Conservation (phyloP, 2,329 filamentous ascomycete species). For the Neurospora sp. region DNA sequence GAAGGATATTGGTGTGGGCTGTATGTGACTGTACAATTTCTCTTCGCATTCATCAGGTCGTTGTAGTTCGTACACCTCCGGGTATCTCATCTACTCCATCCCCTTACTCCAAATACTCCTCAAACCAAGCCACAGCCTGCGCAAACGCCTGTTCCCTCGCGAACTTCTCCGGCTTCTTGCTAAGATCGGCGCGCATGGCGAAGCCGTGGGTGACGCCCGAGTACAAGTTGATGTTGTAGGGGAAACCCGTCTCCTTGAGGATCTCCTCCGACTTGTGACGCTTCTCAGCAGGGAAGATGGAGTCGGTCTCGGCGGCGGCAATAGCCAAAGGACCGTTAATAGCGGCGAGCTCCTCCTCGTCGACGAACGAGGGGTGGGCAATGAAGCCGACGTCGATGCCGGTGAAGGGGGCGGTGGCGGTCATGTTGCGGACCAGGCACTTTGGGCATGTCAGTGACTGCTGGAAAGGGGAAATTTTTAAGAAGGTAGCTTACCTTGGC, state of each 20-base stretch:
- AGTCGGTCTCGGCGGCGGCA: conserved; percentile 53
- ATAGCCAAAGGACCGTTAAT: conserved; percentile 63
- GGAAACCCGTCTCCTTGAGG: conserved; percentile 43
- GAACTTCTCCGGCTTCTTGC: conserved; percentile 48
- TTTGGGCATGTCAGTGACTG: conserved; percentile 19
- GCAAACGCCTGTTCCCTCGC: conserved; percentile 74
- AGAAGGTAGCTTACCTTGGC: conserved; percentile 43
- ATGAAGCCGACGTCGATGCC: conserved; percentile 62
- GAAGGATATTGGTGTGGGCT: background rate
- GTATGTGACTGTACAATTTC: background rate
- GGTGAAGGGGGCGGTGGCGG: background rate
- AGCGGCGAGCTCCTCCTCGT: conserved; percentile 52
- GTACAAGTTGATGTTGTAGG: conserved; percentile 72
- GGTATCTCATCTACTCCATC: background rate
- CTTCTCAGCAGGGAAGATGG: conserved; percentile 54
- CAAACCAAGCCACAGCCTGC: conserved; percentile 72
- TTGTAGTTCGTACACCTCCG: background rate
- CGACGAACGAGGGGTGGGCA: conserved; percentile 70
- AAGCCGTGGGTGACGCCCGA: conserved; percentile 67
- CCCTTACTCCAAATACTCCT: conserved; percentile 38
- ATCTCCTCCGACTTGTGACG: conserved; percentile 57
- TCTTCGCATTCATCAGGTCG: too few relatives aligned
- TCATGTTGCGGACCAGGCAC: conserved; percentile 60
- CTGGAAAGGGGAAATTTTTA: background rate
- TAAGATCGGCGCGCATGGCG: conserved; percentile 55